phyloP scores from a whole-genome alignment of 768 basidiomycete genomes.

The Mycena olivaceomarginata region DNA sequence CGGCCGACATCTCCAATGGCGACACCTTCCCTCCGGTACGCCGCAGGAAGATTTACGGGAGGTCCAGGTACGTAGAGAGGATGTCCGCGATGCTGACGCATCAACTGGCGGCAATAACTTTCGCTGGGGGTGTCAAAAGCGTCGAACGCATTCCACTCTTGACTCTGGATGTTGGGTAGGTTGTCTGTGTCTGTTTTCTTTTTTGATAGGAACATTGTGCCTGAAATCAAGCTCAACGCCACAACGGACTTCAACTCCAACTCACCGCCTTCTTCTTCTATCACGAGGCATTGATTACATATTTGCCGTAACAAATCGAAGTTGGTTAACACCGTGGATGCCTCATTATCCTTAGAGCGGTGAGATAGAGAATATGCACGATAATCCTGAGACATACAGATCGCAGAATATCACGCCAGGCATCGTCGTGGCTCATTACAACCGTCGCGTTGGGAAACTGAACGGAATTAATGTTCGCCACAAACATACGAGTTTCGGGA shows the following conservation, averaged over 20 bases:
- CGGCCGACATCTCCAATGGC: not conserved
- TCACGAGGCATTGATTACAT: not conserved
- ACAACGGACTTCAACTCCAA: too few relatives aligned
- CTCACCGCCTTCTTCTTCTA: not conserved
- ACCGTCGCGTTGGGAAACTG: not conserved
- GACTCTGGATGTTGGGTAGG: too few relatives aligned
- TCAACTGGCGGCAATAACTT: too few relatives aligned
- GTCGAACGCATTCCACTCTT: too few relatives aligned
- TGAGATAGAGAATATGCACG: not conserved
- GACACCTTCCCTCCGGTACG: not conserved
- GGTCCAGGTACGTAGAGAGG: not conserved
- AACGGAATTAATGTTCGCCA: not conserved
- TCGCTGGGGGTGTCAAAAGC: too few relatives aligned
- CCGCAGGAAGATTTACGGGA: not conserved
- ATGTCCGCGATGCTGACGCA: too few relatives aligned
- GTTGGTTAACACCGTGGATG: not conserved
- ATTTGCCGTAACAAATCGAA: not conserved
- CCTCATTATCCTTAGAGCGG: not conserved
- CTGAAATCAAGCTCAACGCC: too few relatives aligned
- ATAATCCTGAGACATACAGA: not conserved
- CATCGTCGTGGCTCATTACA: not conserved
- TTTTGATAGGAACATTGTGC: too few relatives aligned
- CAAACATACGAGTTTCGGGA: not conserved
- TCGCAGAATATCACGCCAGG: not conserved
- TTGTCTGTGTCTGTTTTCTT: too few relatives aligned